phyloP scores from a whole-genome alignment of 306 rosid genomes.

The Pterocarpus santalinus region DNA sequence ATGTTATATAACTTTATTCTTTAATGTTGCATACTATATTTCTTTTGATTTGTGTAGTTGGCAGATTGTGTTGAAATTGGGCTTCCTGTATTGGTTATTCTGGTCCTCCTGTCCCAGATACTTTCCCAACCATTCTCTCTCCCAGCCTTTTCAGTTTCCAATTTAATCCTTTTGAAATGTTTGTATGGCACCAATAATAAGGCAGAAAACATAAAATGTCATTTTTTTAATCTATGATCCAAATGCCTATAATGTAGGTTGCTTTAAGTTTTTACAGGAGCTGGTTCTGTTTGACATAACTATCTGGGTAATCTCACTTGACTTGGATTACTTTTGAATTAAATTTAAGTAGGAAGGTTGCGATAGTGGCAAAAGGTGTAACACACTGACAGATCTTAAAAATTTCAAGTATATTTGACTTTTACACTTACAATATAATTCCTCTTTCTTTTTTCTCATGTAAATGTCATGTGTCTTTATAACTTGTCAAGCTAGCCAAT shows the following conservation, averaged over 20 bases:
- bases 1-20: too few species aligned
- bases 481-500: too few species aligned
- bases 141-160: not conserved
- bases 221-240: constrained; percentile 1
- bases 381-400: too few species aligned
- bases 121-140: constrained; percentile 29
- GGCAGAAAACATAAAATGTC: not conserved
- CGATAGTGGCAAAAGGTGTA: too few species aligned
- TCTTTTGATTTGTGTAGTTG: constrained; percentile 63
- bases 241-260: not conserved
- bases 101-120: constrained; percentile 80
- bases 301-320: constrained; percentile 26
- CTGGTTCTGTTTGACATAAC: constrained; percentile 1
- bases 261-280: not conserved
- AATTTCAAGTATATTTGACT: too few species aligned
- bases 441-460: too few species aligned
- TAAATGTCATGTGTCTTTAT: too few species aligned
- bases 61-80: constrained; percentile 91
- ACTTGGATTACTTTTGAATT: not conserved
- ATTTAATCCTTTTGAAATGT: constrained; percentile 25
- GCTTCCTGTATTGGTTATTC: constrained; percentile 77
- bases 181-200: not conserved
- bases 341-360: too few species aligned
- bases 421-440: too few species aligned
- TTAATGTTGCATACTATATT: not conserved